Evolutionary conservation across 768 basidiomycete species (phyloP).

Genomic region (Galerina sulciceps): DNA sequence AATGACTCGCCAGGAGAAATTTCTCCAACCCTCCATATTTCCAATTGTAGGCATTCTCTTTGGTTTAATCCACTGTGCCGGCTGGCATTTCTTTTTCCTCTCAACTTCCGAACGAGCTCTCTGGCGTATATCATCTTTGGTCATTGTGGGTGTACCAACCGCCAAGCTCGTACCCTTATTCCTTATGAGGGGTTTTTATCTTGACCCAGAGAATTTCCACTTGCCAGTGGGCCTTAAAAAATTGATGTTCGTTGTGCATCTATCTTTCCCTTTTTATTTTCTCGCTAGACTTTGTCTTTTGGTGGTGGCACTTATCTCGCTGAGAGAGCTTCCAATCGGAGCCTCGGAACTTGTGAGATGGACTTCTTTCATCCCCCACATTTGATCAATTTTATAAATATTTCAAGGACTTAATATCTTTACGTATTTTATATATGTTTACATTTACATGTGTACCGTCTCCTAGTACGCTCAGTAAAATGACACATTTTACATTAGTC

Average conservation of each 20-base stretch:
- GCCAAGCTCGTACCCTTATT: background rate
- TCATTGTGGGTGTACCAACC: background rate
- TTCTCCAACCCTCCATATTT: too few species aligned
- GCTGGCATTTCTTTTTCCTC: background rate
- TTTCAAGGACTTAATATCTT: too few species aligned
- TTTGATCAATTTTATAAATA: too few species aligned
- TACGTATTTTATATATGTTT: too few species aligned
- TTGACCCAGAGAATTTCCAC: too few species aligned
- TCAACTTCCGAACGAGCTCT: background rate
- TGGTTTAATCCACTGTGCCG: constrained; percentile 1
- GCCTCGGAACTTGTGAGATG: background rate
- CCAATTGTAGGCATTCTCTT: background rate
- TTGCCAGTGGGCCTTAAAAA: background rate
- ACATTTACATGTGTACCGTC: too few species aligned
- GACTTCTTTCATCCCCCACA: background rate
- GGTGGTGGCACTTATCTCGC: background rate
- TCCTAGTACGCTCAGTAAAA: too few species aligned
- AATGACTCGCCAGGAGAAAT: too few species aligned
- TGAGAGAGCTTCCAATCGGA: background rate
- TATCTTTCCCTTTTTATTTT: background rate
- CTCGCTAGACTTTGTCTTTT: background rate
- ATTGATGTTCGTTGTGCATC: background rate
- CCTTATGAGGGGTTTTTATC: background rate
- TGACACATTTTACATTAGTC: too few species aligned
- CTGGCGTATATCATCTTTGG: background rate